Evolutionary conservation across 2,329 filamentous ascomycete genomes (phyloP), one percentile per base, ranked within the genome.

Genomic region (Talaromyces amestolkiae): DNA sequence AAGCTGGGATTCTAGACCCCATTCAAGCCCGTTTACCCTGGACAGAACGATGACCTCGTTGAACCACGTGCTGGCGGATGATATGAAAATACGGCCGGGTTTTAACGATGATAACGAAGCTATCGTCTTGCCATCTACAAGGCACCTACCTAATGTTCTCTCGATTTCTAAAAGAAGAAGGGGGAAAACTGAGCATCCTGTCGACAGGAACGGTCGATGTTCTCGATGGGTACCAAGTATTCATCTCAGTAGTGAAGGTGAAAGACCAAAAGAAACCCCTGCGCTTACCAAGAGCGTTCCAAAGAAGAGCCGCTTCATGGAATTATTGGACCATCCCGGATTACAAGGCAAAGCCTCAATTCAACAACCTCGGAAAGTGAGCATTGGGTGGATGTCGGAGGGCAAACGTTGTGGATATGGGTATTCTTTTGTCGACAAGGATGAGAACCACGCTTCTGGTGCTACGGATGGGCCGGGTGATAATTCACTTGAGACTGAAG

Each of bases 301-400:
- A 31, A 61, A 24, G 31, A 65, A 63, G 27, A 77, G 75, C 68
- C 77, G 68, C 47, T 78, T 78, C 58, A 72, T 68, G 27, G 77
- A 78, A 59, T 69, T 76, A 39, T 73, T 75, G 56, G 71, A 74
- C 49, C 59, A 63, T 54, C 41, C 17, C 19, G 54, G 47, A 22
- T 37, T 60, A 19, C 35, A 59, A 59, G 53, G n/a, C 33, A 24
- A 39, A 22, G 22, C 39, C 0, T 39, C 33, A 37, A 19, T 43
- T n/a, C 17, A 61, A 35, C 24, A 60, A n/a, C 67, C 72, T 56
- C 75, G 76, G 17, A 77, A 72, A 68, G 70, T 78, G 53, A 81
- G 78, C 58, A 68, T 77, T 35, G 79, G 77, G 24, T 81, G 79
- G 79, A 74, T 80, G 73, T 77, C 78, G 10, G 77, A 72, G 24